Evolutionary conservation across 768 basidiomycete genomes (phyloP), one percentile per base, ranked within the genome.

Genomic region (Trametes gibbosa): DNA sequence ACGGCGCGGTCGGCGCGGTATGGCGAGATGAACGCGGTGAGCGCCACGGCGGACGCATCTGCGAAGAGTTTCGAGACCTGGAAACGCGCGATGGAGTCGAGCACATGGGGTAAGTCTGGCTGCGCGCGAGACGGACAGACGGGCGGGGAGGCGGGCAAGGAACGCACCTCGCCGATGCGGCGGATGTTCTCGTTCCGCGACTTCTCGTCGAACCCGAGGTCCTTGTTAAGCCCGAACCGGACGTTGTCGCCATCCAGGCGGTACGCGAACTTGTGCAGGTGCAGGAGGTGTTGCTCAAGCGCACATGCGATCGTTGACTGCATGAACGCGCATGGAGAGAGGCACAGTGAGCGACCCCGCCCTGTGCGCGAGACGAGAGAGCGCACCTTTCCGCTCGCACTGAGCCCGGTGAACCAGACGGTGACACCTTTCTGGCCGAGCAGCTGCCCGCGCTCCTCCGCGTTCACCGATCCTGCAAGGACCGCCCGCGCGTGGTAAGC

Each of bases 21-120:
- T n/a, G 97, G 97, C 1, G 97, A 98, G 74, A 99, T 99, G 77
- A 99, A 99, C 13, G 97, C 95, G 17, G 97, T 96, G 70, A 98
- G 80, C 17, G 90, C 80, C 64, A 97, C 81, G 65, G 89, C 90
- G 32, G 84, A 87, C 3, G 95, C 83, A 68, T 95, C 91, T 19
- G 95, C 85, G 73, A 99, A 97, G 41, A 98, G 79, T 72, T 93
- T 95, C 46, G 97, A 87, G 49, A 99, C 95, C 94, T 96, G 67
- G n/a, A n/a, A n/a, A n/a, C n/a, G n/a, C n/a, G n/a, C n/a, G n/a
- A n/a, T n/a, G n/a, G n/a, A n/a, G n/a, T n/a, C n/a, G n/a, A n/a
- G n/a, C n/a, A n/a, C n/a, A n/a, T n/a, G n/a, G n/a, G n/a, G 37
- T 16, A 13, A 29, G 39, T 23, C 14, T 16, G n/a, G 42, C 21